Evolutionary conservation across 768 basidiomycete genomes (phyloP).

Genomic region (Leucocoprinus leucothites): DNA sequence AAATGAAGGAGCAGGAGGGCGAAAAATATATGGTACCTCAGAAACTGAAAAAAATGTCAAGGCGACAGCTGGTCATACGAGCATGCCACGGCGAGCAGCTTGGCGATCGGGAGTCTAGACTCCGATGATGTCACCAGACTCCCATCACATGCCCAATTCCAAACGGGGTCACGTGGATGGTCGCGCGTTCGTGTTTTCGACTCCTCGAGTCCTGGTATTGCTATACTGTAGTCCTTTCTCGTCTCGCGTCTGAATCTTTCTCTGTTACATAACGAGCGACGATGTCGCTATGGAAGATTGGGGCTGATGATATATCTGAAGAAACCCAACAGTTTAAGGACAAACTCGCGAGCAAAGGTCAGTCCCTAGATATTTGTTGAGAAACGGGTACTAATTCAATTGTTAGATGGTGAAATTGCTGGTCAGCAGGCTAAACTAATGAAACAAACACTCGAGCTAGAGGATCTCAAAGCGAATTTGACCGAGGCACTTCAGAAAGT

Average conservation of each 20-base stretch:
- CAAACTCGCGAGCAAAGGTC: slow-evolving; percentile 50
- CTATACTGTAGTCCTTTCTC: no score
- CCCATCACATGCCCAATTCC: not conserved
- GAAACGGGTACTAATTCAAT: not conserved
- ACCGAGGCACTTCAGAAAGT: slow-evolving; percentile 50
- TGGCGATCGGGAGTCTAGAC: no score
- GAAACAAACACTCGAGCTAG: slow-evolving; percentile 37
- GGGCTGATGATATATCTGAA: slow-evolving; percentile 43
- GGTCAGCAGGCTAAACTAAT: slow-evolving; percentile 41
- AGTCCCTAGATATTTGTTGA: slow-evolving; percentile 1
- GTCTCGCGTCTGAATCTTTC: no score
- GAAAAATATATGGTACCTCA: no score
- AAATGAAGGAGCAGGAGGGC: no score
- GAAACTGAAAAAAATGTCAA: not conserved
- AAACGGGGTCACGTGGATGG: not conserved
- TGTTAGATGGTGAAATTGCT: slow-evolving; percentile 45
- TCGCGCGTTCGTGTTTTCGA: slow-evolving; percentile 2
- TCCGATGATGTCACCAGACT: no score
- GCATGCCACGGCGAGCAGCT: not conserved
- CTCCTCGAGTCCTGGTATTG: no score
- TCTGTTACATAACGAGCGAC: no score
- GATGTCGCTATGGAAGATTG: slow-evolving; percentile 49
- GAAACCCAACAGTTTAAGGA: slow-evolving; percentile 45
- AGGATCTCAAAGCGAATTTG: slow-evolving; percentile 38
- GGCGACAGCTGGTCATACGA: not conserved